Base-by-base conservation (phyloP, 2,329 filamentous ascomycete species). In the Pestalotiopsis sp. region DNA sequence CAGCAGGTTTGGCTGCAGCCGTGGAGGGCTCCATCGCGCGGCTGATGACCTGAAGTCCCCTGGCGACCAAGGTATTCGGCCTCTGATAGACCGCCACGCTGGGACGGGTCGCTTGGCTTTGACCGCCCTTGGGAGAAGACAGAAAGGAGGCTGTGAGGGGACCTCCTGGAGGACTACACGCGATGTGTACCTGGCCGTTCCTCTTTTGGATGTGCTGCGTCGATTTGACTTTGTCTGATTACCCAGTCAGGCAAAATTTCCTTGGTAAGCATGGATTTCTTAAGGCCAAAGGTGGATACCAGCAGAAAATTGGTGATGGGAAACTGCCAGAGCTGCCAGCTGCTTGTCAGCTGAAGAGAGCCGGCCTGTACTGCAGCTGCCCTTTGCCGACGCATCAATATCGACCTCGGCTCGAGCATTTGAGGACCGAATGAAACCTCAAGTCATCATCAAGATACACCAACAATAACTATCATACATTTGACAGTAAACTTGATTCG, bases 81-180 rank as follows among this genome's bases (percentile, higher is more conserved):
- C 49, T 59, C 20, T 59, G 49, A 20, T 58, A 59, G 20, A 66
- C 64, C 27, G 64, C 64, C 64, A 66, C 25, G 27, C 27, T 59
- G 27, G 17, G 25, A 59, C 56, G 27, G 31, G 31, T 36, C 31
- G 31, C 31, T 36, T 36, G 31, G 7, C 31, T 36, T 9, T 36
- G 31, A 36, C 31, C 31, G 31, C 31, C 31, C 31, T 36, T 36
- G 31, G 31, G 31, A 36, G 6, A 9, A 36, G 31, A 9, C 31
- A 7, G 31, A 36, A 36, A 36, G 7, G 31, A 36, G 31, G 31
- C 31, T 36, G 31, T 36, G 31, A 36, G 31, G 14, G 6, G n/a
- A 49, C 13, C 14, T 9, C 7, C 31, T 36, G 7, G 7, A 9
- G 9, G 31, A 36, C 7, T 49, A 4, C 13, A 49, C 41, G 13